Base-by-base conservation (phyloP, 179 eudicot genomes). In the Silene noctiflora region DNA sequence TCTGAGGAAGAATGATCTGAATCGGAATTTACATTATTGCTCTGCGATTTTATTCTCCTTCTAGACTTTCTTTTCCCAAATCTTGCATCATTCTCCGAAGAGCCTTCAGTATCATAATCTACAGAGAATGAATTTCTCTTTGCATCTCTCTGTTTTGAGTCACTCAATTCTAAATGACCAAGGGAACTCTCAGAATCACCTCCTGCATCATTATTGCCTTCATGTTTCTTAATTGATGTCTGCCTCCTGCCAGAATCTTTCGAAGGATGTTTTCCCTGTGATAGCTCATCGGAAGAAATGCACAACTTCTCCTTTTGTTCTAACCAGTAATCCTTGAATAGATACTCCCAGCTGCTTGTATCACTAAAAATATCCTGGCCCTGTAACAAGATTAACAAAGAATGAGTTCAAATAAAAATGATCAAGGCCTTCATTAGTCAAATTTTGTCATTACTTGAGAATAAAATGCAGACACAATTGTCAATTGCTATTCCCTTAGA, bases 1-100 rank as follows among this genome's bases (percentile, higher is more conserved):
- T 84, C 87, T 56, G 68, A 75, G 51, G 78, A 78, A 69, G 90
- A 82, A 83, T 86, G 77, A 72, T 90, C 96, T 71, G 91, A 85
- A 79, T 88, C 91, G 62, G 90, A 86, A 76, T 77, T 84, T 59
- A 77, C 87, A 75, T 83, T 88, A 81, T 89, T 83, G 67, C 76
- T 14, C 69, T 25, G 85, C 56, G 89, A 75, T 78, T 85, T 92
- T 13, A 75, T 51, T 64, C 77, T 85, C 81, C 87, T 87, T 13
- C 48, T 9, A 42, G 48, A 42, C 13, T 42, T 42, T 42, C 12
- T 42, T 42, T 42, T 42, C 48, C 48, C 12, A 42, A 13, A 42
- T 42, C 48, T 53, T 53, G 58, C 58, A 17, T 80, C 86, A 72
- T 84, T 84, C 74, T 87, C 92, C 33, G 63, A 25, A 51, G 89